A percentile compares a stretch with the other conserved stretches of the same genome.
These are phyloP conservation scores for Aspergillus sp. DNA, from an alignment of 2,329 filamentous ascomycete genomes.

Conservation along the genomic window DNA sequence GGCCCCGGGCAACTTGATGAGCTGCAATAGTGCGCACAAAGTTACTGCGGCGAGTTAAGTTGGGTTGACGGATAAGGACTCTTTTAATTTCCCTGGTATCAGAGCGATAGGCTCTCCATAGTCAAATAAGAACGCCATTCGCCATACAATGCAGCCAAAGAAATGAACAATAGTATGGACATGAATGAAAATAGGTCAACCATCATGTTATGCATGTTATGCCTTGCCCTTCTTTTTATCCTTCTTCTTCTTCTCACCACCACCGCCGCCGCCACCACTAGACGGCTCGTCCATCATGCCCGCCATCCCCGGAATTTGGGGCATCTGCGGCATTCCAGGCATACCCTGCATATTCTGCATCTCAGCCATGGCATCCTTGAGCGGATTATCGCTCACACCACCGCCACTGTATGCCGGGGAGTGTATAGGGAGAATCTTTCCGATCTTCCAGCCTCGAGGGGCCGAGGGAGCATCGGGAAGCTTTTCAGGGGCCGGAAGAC, in stretches of 20 bases:
- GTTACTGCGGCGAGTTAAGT: too few relatives aligned
- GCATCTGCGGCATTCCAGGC: constrained; percentile 34
- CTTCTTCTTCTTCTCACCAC: constrained; percentile 39
- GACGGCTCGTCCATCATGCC: constrained; percentile 38
- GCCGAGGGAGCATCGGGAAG: constrained; percentile 65
- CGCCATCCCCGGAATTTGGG: constrained; percentile 44
- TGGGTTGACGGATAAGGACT: background rate
- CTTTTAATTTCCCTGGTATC: constrained; percentile 13
- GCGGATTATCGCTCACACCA: constrained; percentile 85
- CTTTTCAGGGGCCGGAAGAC: constrained; percentile 59
- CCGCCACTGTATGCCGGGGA: constrained; percentile 86
- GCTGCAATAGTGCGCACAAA: too few relatives aligned
- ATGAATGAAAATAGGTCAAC: constrained; percentile 3
- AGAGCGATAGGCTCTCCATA: constrained; percentile 12
- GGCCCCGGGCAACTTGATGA: background rate
- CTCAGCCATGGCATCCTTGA: constrained; percentile 95
- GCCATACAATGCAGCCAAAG: constrained; percentile 32
- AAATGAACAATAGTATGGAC: constrained; percentile 11
- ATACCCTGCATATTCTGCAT: constrained; percentile 54
- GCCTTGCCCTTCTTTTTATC: constrained; percentile 44
- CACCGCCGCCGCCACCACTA: constrained; percentile 16
- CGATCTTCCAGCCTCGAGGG: constrained; percentile 87
- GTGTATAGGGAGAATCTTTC: constrained; percentile 72
- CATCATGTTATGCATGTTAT: constrained; percentile 9
- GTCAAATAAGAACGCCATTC: constrained; percentile 25